Evolutionary conservation across 2,329 filamentous ascomycete species (phyloP).

Genomic region (Drechslerella stenobrocha): DNA sequence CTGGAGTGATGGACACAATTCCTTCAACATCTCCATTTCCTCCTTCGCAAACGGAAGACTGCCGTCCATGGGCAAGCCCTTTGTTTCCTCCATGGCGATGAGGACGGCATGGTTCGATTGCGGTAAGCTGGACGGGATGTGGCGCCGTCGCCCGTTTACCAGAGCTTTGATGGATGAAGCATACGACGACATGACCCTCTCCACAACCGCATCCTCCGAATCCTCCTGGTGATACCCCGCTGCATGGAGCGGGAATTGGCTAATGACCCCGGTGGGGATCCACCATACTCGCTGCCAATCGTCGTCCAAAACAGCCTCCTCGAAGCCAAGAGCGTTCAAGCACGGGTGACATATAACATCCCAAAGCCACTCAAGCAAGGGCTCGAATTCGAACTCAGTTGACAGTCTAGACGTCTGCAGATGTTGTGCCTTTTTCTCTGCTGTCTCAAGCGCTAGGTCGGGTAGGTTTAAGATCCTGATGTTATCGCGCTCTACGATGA

Average conservation of each 20-base stretch:
- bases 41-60: neutral
- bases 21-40: neutral
- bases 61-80: neutral
- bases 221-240: slow-evolving; percentile 1
- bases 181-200: slow-evolving; percentile 14
- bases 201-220: slow-evolving; percentile 8
- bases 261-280: neutral
- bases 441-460: neutral
- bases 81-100: neutral
- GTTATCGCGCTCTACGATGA: neutral
- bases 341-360: neutral
- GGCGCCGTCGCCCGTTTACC: neutral
- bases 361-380: slow-evolving; percentile 16
- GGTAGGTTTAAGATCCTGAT: neutral
- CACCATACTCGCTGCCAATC: slow-evolving; percentile 8
- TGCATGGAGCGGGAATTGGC: slow-evolving; percentile 8
- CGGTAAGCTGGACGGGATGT: too few species aligned
- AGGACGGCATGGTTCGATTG: neutral
- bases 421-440: too few species aligned
- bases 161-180: slow-evolving; percentile 2
- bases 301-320: neutral
- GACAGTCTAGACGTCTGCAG: too few species aligned
- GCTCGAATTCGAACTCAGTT: too few species aligned
- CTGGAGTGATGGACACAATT: neutral
- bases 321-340: neutral